A percentile compares a stretch with the other conserved stretches of the same genome.
These are phyloP conservation scores for Seiridium unicorne DNA, from an alignment of 2,329 filamentous ascomycete genomes.

Conservation along the genomic window DNA sequence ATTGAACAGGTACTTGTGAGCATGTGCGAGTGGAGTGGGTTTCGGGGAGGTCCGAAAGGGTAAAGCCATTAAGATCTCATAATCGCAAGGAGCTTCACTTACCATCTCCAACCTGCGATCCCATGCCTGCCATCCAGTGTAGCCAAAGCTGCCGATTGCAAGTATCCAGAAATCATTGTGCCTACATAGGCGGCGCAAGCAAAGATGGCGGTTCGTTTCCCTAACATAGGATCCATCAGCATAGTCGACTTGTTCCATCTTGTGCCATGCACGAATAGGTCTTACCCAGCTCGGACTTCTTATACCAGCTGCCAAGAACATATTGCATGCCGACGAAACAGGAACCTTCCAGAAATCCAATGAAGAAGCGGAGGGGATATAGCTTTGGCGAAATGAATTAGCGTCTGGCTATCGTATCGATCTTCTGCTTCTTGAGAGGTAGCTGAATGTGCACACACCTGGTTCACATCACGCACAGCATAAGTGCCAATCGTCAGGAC, in stretches of 20 bases:
- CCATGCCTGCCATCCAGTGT: slow-evolving; percentile 41
- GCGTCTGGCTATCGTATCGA: not conserved
- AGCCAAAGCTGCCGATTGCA: slow-evolving; percentile 45
- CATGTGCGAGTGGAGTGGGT: too few species aligned
- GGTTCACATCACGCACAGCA: slow-evolving; percentile 14
- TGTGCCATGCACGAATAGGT: not conserved
- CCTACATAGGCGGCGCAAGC: slow-evolving; percentile 59
- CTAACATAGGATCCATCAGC: not conserved
- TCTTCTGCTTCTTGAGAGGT: not conserved
- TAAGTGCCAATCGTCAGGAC: slow-evolving; percentile 18
- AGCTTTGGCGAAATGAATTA: slow-evolving; percentile 4
- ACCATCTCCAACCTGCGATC: slow-evolving; percentile 50
- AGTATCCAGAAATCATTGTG: slow-evolving; percentile 57
- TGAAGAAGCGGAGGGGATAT: slow-evolving; percentile 39
- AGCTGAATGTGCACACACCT: slow-evolving; percentile 13
- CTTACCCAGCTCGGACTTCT: slow-evolving; percentile 50
- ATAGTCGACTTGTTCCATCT: not conserved
- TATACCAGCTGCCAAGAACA: slow-evolving; percentile 59
- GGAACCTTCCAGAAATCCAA: slow-evolving; percentile 43
- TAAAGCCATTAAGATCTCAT: too few species aligned
- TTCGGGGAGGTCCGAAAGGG: too few species aligned
- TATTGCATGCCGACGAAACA: slow-evolving; percentile 49
- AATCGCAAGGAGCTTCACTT: slow-evolving; percentile 22
- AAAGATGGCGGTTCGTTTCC: slow-evolving; percentile 63
- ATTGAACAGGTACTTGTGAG: too few species aligned